phyloP scores from a whole-genome alignment of 2,329 filamentous ascomycete genomes.

The Coniochaeta pulveracea region DNA sequence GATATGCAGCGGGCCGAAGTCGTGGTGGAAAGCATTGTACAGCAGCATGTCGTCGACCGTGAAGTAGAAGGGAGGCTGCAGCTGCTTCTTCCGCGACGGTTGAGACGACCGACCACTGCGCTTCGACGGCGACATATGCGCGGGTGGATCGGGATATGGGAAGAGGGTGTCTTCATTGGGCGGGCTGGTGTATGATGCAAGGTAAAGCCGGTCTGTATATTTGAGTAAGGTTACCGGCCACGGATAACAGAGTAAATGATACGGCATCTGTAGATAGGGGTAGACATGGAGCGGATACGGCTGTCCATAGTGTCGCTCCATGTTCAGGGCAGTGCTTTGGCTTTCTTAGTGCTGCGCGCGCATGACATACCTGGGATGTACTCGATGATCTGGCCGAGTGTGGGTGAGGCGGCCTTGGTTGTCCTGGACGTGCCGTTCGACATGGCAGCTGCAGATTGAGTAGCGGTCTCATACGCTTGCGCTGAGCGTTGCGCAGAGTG shows the following conservation, averaged over 20 bases:
- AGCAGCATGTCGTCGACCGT: slow-evolving; percentile 84
- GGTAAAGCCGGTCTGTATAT: slow-evolving; percentile 74
- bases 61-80: slow-evolving; percentile 78
- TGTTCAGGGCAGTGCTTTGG: no score
- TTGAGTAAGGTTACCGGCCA: slow-evolving; percentile 23
- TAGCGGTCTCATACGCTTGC: neutral
- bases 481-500: slow-evolving; percentile 1
- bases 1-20: slow-evolving; percentile 95
- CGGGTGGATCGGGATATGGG: slow-evolving; percentile 56
- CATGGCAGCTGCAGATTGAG: slow-evolving; percentile 3
- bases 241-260: slow-evolving; percentile 12
- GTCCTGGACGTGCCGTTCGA: neutral
- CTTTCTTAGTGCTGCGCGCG: no score
- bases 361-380: slow-evolving; percentile 84
- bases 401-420: slow-evolving; percentile 41
- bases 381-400: slow-evolving; percentile 83
- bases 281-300: no score
- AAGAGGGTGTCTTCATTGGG: slow-evolving; percentile 77
- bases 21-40: slow-evolving; percentile 97
- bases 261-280: slow-evolving; percentile 3
- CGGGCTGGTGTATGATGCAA: slow-evolving; percentile 78
- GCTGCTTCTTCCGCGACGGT: slow-evolving; percentile 26
- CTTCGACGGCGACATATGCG: slow-evolving; percentile 61
- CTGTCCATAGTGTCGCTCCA: no score
- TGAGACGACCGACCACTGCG: slow-evolving; percentile 53